Conservation (phyloP, 129 eudicot genomes). For the Gnaphalium uliginosum region DNA sequence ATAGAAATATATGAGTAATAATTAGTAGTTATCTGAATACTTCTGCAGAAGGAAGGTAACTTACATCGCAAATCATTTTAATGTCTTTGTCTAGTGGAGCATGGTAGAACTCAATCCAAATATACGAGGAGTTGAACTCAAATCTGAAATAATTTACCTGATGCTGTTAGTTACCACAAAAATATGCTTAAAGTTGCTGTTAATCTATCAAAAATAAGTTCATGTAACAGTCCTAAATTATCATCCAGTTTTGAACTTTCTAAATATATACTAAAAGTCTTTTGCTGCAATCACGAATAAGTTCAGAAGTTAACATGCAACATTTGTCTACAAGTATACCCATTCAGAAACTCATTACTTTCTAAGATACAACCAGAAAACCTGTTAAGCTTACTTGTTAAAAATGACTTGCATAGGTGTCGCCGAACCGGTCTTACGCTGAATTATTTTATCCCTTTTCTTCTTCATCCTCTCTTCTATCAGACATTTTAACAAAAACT, state of each 20-base stretch:
- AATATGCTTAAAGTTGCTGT: constrained; percentile 4
- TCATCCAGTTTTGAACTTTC: background rate
- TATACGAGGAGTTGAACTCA: constrained; percentile 76
- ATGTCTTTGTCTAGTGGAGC: constrained; percentile 82
- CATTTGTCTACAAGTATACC: background rate
- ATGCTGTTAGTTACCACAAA: constrained; percentile 13
- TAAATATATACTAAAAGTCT: too few relatives aligned
- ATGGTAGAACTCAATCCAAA: constrained; percentile 97
- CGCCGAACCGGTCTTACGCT: constrained; percentile 79
- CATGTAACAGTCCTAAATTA: background rate
- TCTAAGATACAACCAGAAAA: background rate
- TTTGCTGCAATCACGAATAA: background rate
- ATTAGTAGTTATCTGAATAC: background rate
- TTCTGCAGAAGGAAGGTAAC: constrained; percentile 29
- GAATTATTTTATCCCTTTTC: constrained; percentile 83
- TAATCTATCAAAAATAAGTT: constrained; percentile 16
- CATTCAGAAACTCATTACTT: background rate
- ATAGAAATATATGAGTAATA: background rate
- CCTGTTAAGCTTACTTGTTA: constrained; percentile 55
- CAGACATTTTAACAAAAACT: constrained; percentile 42
- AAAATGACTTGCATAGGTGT: constrained; percentile 77
- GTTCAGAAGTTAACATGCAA: background rate
- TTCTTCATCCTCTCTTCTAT: constrained; percentile 87
- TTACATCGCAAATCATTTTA: constrained; percentile 78
- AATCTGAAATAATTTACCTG: constrained; percentile 49